These are phyloP conservation scores for Oidiodendron maius DNA, from an alignment of 495 filamentous ascomycete genomes.

Conservation along the genomic window DNA sequence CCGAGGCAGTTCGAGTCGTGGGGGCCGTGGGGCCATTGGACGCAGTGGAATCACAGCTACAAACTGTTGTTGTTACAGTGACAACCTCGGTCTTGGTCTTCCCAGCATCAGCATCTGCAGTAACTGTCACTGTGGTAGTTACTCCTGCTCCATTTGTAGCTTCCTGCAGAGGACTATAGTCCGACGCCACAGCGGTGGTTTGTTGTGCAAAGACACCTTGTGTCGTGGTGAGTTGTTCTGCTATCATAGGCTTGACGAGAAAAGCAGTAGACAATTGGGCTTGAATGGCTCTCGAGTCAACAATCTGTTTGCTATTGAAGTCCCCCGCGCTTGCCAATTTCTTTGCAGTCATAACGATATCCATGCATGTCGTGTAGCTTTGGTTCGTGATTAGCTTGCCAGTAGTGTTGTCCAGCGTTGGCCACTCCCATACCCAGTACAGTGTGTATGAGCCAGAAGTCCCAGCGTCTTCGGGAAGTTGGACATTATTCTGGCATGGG, in stretches of 20 bases:
- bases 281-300: slow-evolving; percentile 34
- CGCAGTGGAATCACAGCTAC: too few relatives aligned
- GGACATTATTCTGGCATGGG: slow-evolving; percentile 68
- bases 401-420: slow-evolving; percentile 41
- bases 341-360: slow-evolving; percentile 52
- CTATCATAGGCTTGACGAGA: slow-evolving; percentile 9
- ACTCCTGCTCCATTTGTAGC: background rate
- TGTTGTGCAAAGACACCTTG: background rate
- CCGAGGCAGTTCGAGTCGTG: too few relatives aligned
- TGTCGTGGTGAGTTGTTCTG: background rate
- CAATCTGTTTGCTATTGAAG: slow-evolving; percentile 29
- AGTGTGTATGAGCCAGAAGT: slow-evolving; percentile 56
- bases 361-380: slow-evolving; percentile 78
- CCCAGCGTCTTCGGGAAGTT: slow-evolving; percentile 54
- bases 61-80: slow-evolving; percentile 5
- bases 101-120: too few relatives aligned
- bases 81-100: background rate
- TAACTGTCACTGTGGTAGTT: slow-evolving; percentile 11
- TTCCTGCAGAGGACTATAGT: background rate
- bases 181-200: background rate
- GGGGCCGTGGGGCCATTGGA: too few relatives aligned
- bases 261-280: slow-evolving; percentile 28
- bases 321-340: slow-evolving; percentile 12
- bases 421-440: slow-evolving; percentile 96
- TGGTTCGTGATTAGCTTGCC: slow-evolving; percentile 47